Evolutionary conservation across 305 asterid genomes (phyloP).

Genomic region (Fraxinus velutina): DNA sequence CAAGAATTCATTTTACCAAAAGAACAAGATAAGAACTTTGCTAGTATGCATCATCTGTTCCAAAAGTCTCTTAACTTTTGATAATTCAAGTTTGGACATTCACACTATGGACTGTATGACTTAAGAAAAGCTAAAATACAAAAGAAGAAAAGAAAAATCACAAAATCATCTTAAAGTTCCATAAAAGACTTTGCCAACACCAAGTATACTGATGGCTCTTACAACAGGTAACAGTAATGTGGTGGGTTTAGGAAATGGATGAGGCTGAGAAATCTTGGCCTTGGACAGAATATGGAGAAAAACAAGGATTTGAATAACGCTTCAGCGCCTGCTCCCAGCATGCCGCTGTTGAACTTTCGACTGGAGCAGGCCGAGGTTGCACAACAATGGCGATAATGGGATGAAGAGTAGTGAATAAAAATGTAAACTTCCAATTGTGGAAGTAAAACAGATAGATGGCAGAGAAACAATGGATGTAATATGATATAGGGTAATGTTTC

Average conservation of each 20-base stretch:
- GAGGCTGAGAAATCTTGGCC: conserved; percentile 16
- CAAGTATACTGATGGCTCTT: conserved; percentile 12
- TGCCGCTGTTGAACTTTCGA: conserved; percentile 25
- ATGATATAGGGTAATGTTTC: conserved; percentile 15
- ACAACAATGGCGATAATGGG: conserved; percentile 32
- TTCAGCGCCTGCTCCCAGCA: conserved; percentile 47
- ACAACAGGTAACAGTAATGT: conserved; percentile 5
- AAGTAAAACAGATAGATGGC: conserved; percentile 19
- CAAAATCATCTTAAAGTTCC: conserved; percentile 32
- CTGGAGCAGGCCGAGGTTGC: conserved; percentile 64
- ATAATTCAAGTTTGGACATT: conserved; percentile 36
- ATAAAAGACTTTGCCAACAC: conserved; percentile 25
- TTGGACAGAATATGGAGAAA: not conserved
- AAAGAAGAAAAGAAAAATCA: conserved; percentile 18
- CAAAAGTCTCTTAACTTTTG: conserved; percentile 23
- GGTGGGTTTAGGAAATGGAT: conserved; percentile 25
- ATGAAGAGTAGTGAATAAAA: conserved; percentile 30
- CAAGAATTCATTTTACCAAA: conserved; percentile 9
- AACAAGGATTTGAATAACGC: conserved; percentile 48
- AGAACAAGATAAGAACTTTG: conserved; percentile 15
- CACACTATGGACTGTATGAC: conserved; percentile 49
- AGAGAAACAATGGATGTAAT: conserved; percentile 29
- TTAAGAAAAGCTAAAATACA: conserved; percentile 19
- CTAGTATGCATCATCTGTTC: conserved; percentile 37
- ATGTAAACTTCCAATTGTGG: conserved; percentile 34